These are phyloP conservation scores for Diaporthe sp. DNA, from an alignment of 2,329 filamentous ascomycete genomes.

Conservation along the genomic window DNA sequence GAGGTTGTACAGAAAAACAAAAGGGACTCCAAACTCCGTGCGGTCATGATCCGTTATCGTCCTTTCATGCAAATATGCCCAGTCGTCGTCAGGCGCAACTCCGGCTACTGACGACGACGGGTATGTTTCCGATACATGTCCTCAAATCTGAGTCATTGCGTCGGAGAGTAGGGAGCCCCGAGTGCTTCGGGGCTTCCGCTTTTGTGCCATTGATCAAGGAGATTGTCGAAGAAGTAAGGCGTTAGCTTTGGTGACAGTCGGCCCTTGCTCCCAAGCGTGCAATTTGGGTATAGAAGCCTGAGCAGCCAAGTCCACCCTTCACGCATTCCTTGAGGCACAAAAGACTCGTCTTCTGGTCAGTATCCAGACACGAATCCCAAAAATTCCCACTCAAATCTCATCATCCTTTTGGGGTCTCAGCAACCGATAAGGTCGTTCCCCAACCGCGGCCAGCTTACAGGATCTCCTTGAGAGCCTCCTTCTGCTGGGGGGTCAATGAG, in stretches of 20 bases:
- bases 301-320: slow-evolving; percentile 3
- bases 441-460: slow-evolving; percentile 61
- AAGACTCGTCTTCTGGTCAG: neutral
- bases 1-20: slow-evolving; percentile 17
- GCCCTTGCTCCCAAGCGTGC: neutral
- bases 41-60: slow-evolving; percentile 41
- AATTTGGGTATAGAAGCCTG: neutral
- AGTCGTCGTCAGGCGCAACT: slow-evolving; percentile 6
- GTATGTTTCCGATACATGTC: neutral
- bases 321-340: neutral
- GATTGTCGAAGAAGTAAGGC: neutral
- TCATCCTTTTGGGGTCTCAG: neutral
- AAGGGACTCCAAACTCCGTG: slow-evolving; percentile 38
- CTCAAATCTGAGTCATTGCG: neutral
- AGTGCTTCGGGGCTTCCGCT: neutral
- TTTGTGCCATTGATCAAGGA: neutral
- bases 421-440: neutral
- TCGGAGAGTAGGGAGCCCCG: neutral
- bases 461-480: slow-evolving; percentile 84
- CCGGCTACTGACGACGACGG: slow-evolving; percentile 26
- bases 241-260: neutral
- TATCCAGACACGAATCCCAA: slow-evolving; percentile 3
- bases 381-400: slow-evolving; percentile 3
- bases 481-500: slow-evolving; percentile 81
- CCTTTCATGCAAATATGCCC: slow-evolving; percentile 35